phyloP scores from a whole-genome alignment of 495 filamentous ascomycete species.

The Trichoderma virens region DNA sequence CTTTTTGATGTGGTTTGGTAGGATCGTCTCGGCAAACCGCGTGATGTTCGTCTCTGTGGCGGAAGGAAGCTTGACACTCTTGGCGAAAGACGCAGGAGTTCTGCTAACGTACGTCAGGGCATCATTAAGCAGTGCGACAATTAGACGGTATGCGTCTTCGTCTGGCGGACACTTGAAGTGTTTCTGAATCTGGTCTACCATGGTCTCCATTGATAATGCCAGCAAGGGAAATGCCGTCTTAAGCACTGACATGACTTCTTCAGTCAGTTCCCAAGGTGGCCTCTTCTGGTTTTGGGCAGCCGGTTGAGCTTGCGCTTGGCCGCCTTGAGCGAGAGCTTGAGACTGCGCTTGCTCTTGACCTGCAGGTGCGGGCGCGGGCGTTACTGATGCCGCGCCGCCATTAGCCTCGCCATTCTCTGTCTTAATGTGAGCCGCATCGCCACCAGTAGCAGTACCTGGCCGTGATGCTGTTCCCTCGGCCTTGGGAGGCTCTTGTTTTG shows the following conservation, averaged over 20 bases:
- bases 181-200: slow-evolving; percentile 97
- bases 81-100: slow-evolving; percentile 73
- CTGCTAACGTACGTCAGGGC: slow-evolving; percentile 82
- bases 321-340: not conserved
- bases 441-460: slow-evolving; percentile 43
- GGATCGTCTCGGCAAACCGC: slow-evolving; percentile 90
- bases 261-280: slow-evolving; percentile 86
- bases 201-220: slow-evolving; percentile 96
- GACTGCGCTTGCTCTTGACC: not conserved
- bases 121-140: slow-evolving; percentile 93
- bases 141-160: slow-evolving; percentile 96
- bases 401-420: slow-evolving; percentile 36
- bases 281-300: slow-evolving; percentile 50
- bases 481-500: slow-evolving; percentile 38
- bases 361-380: slow-evolving; percentile 23
- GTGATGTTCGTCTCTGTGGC: slow-evolving; percentile 94
- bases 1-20: slow-evolving; percentile 84
- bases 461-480: slow-evolving; percentile 21
- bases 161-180: slow-evolving; percentile 98
- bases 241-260: slow-evolving; percentile 87
- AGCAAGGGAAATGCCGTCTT: slow-evolving; percentile 96
- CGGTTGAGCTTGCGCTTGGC: slow-evolving; percentile 24
- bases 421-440: slow-evolving; percentile 26
- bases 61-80: slow-evolving; percentile 80
- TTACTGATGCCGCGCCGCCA: slow-evolving; percentile 24